A percentile compares a stretch with the other conserved stretches of the same genome.
These are phyloP conservation scores for Salvia rosmarinus DNA, from an alignment of 257 asterid species.

Conservation along the genomic window DNA sequence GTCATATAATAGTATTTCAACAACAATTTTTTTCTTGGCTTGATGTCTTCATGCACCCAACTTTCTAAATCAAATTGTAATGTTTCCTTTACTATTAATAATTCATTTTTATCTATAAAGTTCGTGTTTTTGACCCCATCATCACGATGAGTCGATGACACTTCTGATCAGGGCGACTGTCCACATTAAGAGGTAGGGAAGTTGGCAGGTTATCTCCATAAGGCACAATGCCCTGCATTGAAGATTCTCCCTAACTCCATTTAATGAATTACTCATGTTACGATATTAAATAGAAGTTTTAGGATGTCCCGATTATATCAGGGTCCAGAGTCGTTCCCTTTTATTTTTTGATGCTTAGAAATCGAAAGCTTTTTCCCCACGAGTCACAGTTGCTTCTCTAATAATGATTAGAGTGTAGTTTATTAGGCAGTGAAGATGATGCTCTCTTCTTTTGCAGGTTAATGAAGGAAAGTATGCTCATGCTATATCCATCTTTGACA, in stretches of 20 bases:
- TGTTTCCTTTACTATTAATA: conserved; percentile 9
- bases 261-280: conserved; percentile 14
- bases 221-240: conserved; percentile 10
- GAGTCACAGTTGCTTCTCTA: conserved; percentile 24
- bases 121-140: conserved; percentile 31
- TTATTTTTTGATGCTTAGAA: conserved; percentile 21
- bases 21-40: conserved; percentile 12
- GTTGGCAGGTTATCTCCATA: conserved; percentile 10
- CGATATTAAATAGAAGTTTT: not conserved
- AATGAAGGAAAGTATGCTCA: conserved; percentile 88
- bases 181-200: conserved; percentile 4
- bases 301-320: conserved; percentile 13
- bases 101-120: conserved; percentile 22
- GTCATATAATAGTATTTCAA: not conserved
- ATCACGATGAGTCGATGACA: conserved; percentile 12
- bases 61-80: conserved; percentile 17
- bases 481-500: conserved; percentile 89
- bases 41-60: conserved; percentile 25
- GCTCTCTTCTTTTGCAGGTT: conserved; percentile 66
- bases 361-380: not conserved
- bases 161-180: conserved; percentile 8
- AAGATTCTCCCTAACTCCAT: not conserved
- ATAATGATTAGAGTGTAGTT: conserved; percentile 17
- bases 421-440: conserved; percentile 32
- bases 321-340: not conserved